phyloP scores from a whole-genome alignment of 2,329 filamentous ascomycete genomes.

The Fragosphaeria purpurea region DNA sequence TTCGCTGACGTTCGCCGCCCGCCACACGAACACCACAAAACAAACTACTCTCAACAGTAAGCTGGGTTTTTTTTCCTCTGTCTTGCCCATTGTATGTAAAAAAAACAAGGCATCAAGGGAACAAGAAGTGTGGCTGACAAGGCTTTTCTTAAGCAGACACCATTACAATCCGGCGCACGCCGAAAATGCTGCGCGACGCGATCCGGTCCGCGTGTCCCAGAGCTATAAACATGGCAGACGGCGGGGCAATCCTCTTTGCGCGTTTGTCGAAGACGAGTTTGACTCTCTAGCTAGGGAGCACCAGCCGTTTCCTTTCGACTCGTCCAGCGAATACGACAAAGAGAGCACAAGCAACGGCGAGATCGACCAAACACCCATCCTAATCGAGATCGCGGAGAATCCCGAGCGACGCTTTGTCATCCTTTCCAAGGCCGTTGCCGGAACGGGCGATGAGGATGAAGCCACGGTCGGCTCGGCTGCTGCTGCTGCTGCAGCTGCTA shows the following conservation, averaged over 20 bases:
- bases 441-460: constrained; percentile 8
- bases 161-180: constrained; percentile 5
- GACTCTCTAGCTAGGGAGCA: constrained; percentile 53
- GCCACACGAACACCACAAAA: no score
- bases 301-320: constrained; percentile 28
- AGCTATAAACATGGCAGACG: not conserved
- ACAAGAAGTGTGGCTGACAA: not conserved
- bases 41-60: no score
- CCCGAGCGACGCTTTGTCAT: constrained; percentile 58
- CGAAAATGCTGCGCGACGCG: not conserved
- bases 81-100: not conserved
- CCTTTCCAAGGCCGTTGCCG: constrained; percentile 27
- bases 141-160: not conserved
- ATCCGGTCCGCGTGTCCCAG: not conserved
- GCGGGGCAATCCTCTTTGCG: constrained; percentile 43
- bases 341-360: constrained; percentile 53
- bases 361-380: constrained; percentile 57
- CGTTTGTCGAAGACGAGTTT: constrained; percentile 60
- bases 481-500: not conserved
- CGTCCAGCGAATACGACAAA: constrained; percentile 18
- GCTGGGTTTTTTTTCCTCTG: no score
- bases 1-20: no score
- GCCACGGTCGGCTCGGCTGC: not conserved
- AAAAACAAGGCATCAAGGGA: not conserved
- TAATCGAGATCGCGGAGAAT: constrained; percentile 51